Base-by-base conservation (phyloP, 768 basidiomycete genomes). In the Leccinum pellstonianum region DNA sequence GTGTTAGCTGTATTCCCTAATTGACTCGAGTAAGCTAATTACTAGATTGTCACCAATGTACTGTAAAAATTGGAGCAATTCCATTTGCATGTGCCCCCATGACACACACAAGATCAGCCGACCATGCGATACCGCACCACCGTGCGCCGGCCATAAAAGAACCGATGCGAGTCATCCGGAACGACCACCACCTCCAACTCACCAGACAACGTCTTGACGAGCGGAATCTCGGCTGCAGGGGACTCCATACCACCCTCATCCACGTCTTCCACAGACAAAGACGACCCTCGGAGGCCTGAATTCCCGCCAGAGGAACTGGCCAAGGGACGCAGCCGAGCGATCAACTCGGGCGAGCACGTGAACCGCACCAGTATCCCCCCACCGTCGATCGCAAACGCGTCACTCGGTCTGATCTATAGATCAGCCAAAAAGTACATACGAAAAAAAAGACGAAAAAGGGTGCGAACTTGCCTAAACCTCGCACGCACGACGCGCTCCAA, bases 171-270 rank as follows among this genome's bases (percentile, higher is more conserved):
- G 19, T 77, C 75, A 62, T 87, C 85, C 8, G 81, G 78, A 14
- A 85, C 66, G 29, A 83, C 72, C 11, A 77, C 76, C 23, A 85
- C 73, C 64, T 86, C 83, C 38, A 86, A 68, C 67, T 86, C 83
- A 17, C 83, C 85, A 23, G 75, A 71, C 76, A 86, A 79, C 33
- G 63, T 65, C 66, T 80, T 79, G 56, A 60, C 55, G 41, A 73
- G 57, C 31, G 69, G 70, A 8, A 69, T 48, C 4, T 9, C 47
- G 21, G 25, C 7, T 9, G 37, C 15, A 37, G 35, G 12, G 5
- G 37, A 15, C 37, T 8, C 52, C 47, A 25, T 12, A 33, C 33
- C 49, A 5, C 19, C 49, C 5, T 29, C 4, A 4, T 56, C 33
- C 15, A 14, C 7, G 52, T 31, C 38, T 5, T 19, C 35, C 33